Evolutionary conservation across 305 asterid genomes (phyloP), one percentile per base, ranked within the genome.

Genomic region (Fraxinus platypoda): DNA sequence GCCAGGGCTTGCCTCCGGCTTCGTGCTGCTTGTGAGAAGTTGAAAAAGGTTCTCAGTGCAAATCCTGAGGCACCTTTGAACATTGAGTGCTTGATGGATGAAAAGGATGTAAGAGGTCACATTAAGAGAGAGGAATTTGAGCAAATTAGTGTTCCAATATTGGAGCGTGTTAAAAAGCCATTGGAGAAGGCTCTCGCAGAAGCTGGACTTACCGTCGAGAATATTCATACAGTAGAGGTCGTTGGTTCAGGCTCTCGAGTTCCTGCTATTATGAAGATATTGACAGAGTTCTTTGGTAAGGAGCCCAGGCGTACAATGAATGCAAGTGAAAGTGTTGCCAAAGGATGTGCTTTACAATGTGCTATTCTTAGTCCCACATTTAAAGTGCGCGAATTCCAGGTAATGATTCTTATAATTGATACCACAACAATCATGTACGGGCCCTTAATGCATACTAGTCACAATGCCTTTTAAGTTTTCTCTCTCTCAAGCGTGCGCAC

Each of bases 181-280:
- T 79, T 95, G 81, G 97, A 91, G 88, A 93, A 90, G 85, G 98
- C 98, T 84, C 92, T 95, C 68, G 82, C 89, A 0, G 98, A 93
- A 49, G 95, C 98, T 82, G 97, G 94, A 74, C 87, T 94, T 78
- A 78, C 89, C 6, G 25, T 75, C 23, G 94, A 93, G 80, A 78
- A 84, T 75, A 91, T 96, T 75, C 95, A 94, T 78, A 77, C 97
- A 0, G 97, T 96, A 75, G 99, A 96, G 84, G 93, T 96, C 77
- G 90, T 96, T 81, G 99, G 99, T 78, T 96, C 99, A 35, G 92
- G 98, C 17, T 95, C 99, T 80, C 92, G 99, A 76, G 98, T 95
- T 15, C 99, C 99, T 66, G 95, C 99, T 30, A 66, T 94, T 57
- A 84, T 93, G 21, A 92, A 86, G 91, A 96, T 94, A 21, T 87